Conservation (phyloP, 805 yeast species). For the Cyberlindnera mycetangii region DNA sequence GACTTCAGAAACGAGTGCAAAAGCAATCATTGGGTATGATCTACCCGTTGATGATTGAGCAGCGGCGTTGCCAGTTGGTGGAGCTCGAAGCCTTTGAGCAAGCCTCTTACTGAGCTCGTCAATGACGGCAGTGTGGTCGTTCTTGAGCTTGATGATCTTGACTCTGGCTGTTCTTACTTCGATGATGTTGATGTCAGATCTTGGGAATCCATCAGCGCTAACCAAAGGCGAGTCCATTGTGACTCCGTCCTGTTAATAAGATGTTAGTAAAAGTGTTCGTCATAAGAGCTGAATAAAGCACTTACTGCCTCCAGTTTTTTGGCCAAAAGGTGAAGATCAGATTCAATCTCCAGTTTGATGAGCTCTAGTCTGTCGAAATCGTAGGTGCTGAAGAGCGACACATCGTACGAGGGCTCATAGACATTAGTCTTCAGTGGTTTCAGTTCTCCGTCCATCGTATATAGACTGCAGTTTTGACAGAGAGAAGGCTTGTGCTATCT, state of each 20-base stretch:
- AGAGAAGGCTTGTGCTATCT: background rate
- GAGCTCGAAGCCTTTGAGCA: constrained; percentile 37
- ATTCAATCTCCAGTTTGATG: constrained; percentile 16
- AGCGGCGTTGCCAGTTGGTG: background rate
- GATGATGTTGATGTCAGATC: constrained; percentile 79
- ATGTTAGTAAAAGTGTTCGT: constrained; percentile 2
- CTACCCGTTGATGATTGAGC: background rate
- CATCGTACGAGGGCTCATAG: constrained; percentile 15
- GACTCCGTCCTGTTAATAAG: constrained; percentile 36
- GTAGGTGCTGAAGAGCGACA: constrained; percentile 2
- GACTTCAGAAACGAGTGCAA: constrained; percentile 40
- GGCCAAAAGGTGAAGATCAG: constrained; percentile 12
- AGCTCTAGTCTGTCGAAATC: constrained; percentile 8
- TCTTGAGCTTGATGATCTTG: constrained; percentile 62
- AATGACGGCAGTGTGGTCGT: constrained; percentile 59
- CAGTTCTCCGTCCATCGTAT: constrained; percentile 16
- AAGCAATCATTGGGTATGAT: constrained; percentile 37
- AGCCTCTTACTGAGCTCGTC: constrained; percentile 45
- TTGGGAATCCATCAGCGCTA: constrained; percentile 78
- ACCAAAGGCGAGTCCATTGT: constrained; percentile 66
- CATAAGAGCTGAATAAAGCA: background rate
- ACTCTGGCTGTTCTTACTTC: constrained; percentile 60
- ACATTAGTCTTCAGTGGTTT: constrained; percentile 12
- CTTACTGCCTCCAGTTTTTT: constrained; percentile 29
- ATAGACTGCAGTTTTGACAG: background rate